phyloP scores from a whole-genome alignment of 768 basidiomycete genomes.

The Symmetrospora coprosmae region DNA sequence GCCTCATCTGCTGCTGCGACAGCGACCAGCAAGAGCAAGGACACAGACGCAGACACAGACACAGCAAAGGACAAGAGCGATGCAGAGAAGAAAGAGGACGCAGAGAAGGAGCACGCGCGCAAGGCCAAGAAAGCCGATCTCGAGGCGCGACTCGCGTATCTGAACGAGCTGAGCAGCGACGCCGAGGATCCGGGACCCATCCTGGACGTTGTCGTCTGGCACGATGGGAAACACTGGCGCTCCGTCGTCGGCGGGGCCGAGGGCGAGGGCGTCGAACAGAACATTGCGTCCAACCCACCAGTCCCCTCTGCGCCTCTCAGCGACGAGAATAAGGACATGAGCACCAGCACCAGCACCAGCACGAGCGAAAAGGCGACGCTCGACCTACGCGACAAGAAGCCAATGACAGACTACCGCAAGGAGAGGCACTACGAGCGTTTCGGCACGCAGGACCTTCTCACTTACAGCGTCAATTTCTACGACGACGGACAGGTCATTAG shows the following conservation, averaged over 20 bases:
- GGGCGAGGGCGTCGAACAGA: constrained; percentile 16
- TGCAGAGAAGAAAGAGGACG: not conserved
- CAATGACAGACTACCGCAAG: constrained; percentile 21
- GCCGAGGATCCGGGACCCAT: constrained; percentile 20
- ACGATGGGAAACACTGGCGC: constrained; percentile 21
- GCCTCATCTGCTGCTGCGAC: too few species aligned
- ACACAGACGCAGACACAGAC: not conserved
- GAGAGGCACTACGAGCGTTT: constrained; percentile 20
- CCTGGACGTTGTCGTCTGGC: constrained; percentile 19
- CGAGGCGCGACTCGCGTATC: constrained; percentile 11
- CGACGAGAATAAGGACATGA: too few species aligned
- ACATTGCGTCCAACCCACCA: not conserved
- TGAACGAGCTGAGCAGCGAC: constrained; percentile 3
- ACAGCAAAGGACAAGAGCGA: not conserved
- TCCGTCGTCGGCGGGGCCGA: constrained; percentile 22
- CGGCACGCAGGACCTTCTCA: constrained; percentile 22
- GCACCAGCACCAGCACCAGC: too few species aligned
- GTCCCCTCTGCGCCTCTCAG: not conserved
- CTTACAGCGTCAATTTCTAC: constrained; percentile 19
- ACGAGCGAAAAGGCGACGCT: not conserved
- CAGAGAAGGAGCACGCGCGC: not conserved
- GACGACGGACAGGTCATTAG: constrained; percentile 20
- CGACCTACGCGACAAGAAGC: not conserved
- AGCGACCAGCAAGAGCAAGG: too few species aligned
- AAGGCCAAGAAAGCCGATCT: constrained; percentile 22